Evolutionary conservation across 331 rosid genomes (phyloP), one percentile per base, ranked within the genome.

Genomic region (Acacia concinna): DNA sequence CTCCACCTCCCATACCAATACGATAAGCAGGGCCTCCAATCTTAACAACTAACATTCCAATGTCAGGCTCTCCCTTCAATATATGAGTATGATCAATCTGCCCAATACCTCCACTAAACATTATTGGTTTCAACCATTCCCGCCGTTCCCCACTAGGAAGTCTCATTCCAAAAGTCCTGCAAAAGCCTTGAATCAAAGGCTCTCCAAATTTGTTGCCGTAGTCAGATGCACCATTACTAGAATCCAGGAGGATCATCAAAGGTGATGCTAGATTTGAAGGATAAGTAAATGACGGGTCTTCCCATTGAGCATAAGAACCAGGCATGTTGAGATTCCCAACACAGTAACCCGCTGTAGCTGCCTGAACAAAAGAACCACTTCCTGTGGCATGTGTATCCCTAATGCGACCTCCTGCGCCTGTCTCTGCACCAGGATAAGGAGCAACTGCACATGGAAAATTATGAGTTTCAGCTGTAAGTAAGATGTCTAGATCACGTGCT

Each of bases 401-500:
- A 47, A 94, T 91, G 57, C 98, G 97, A 67, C 98, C 98, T 73
- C 98, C 98, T 66, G 93, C 90, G 21, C 98, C 98, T 0, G 97
- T 94, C 86, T 94, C 98, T 28, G 98, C 96, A 68, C 98, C 98
- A 40, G 98, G 97, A 84, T 91, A 90, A 56, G 98, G 98, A 31
- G 97, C 97, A 82, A 94, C 98, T 13, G 98, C 97, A 84, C 98
- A 94, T 30, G 98, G 98, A 56, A 94, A 94, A 86, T 94, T 94
- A 78, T 94, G 97, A 31, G 98, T 94, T 85, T 94, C 98, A 2
- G 98, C 98, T n/a, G 97, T 94, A 69, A 94, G 90, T 54, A 94
- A 85, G 57, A 94, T 86, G 85, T 94, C 96, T 54, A 94, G 79
- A 46, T 88, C 91, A 8, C 70, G 73, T 13, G 74, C 38, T 62